Evolutionary conservation across 768 basidiomycete species (phyloP), one percentile per base, ranked within the genome.

Genomic region (Inosperma sp.): DNA sequence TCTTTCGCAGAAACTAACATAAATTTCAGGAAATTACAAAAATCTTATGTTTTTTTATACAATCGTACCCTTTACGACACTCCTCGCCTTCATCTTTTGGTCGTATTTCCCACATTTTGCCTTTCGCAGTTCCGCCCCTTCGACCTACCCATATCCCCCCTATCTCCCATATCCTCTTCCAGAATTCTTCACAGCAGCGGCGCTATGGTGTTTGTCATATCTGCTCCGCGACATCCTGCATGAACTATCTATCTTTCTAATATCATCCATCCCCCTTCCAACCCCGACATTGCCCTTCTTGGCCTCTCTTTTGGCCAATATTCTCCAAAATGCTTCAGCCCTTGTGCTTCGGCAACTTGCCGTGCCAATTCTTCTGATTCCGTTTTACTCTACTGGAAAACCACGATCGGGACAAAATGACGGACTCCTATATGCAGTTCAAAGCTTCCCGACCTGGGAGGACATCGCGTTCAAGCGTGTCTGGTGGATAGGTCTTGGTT

Each of bases 401-500:
- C 35, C 34, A 29, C 44, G 14, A 7, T 31, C 31, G 13, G 16
- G 51, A 1, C 44, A 47, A 3, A 47, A 54, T 22, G n/a, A 52
- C 25, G 36, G 52, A n/a, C 43, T 53, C 33, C 35, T 55, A 10
- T 48, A 56, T 7, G 27, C 40, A 10, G 52, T 59, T 6, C 51
- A 33, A 52, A 62, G 72, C 42, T 68, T 65, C 26, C 76, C 83
- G 34, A 81, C 78, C 7, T 83, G 79, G 72, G 69, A 65, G 49
- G 79, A 72, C 64, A 64, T 51, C 73, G 77, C 80, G 3, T 92
- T 92, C 69, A 63, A 67, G 17, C 74, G 79, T 25, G 79, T 86
- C 3, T 90, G 88, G 87, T 88, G 83, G 83, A 68, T 88, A 30
- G 83, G 84, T 2, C 70, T 91, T 2, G 85, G 86, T 0, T 88